Evolutionary conservation across 345 rosid species (phyloP), one percentile per base, ranked within the genome.

Genomic region (Triadica sebifera): DNA sequence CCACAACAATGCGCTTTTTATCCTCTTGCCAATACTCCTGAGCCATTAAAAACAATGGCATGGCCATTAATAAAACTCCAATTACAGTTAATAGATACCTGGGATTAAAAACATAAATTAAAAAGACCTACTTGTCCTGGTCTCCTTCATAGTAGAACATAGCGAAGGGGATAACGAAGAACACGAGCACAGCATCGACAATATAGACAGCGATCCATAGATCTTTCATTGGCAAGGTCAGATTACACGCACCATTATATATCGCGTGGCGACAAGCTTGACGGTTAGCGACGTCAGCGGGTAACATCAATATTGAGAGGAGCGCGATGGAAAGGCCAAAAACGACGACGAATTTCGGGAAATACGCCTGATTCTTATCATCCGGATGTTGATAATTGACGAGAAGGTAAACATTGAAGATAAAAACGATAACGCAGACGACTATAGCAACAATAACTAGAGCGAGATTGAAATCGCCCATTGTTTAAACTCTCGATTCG

Each of bases 381-480:
- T 96, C 99, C 0, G 99, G 99, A 65, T 95, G 99, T 88, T 95
- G 99, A 81, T 91, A 95, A 74, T 95, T 95, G 81, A 95, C 93
- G 74, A 95, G 98, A 13, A 95, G 97, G 79, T 95, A 95, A 60
- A 95, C 88, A 81, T 94, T 95, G 86, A 91, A 91, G 66, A 95
- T 72, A 78, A 93, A 86, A 43, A 95, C 99, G 74, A 95, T 73
- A 74, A 93, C 83, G 85, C 98, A 93, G 29, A 95, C 89, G 24
- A 95, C 91, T 65, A 91, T 81, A 67, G 99, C 99, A 61, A 95
- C 97, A 80, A 95, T 90, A 81, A 95, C 91, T 83, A 95, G 89
- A 83, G 99, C 98, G 89, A 95, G 97, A 80, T 95, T 95, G 79
- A 95, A 95, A 88, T 95, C 99, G 86, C 98, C 93, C 99, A 95